Evolutionary conservation across 257 asterid species (phyloP), one percentile per base, ranked within the genome.

Genomic region (Fraxinus pennsylvanica): DNA sequence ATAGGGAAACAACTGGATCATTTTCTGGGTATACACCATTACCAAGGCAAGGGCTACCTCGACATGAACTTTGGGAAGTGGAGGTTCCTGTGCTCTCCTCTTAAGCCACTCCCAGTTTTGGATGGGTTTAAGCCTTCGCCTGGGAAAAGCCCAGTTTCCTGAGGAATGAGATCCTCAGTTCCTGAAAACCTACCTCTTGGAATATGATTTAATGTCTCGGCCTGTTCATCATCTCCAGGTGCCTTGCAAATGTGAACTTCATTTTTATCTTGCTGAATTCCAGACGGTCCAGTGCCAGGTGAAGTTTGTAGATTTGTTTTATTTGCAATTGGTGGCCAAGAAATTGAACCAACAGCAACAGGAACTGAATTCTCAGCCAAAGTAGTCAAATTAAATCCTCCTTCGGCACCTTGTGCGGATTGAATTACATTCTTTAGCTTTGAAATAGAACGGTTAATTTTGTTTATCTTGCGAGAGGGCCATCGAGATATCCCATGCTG

Each of bases 51-150:
- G 92, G 94, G 82, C 96, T 90, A 25, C 94, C 93, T 75, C 86
- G 96, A 59, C 91, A 87, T 17, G 96, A 92, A 39, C 96, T 94
- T 75, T 89, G 96, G 52, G 98, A 94, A 84, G 93, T 86, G 71
- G 97, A 94, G 74, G 92, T 90, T 57, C 91, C 97, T 0, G 78
- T 74, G 83, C 92, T 92, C 81, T 89, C 98, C 98, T 81, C 93
- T 87, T 0, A 97, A 91, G 61, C 89, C 96, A 68, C 96, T 89
- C 79, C 89, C 86, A 0, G 89, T 88, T 87, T 91, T 85, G 4
- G 94, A 85, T 68, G 86, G 77, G 72, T 86, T 76, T 69, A 90
- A 84, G 73, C 83, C 86, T 79, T 89, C 91, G 76, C 78, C 79
- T 2, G 71, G 47, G 32, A 79, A 50, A 75, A 73, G 30, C 32